Conservation (phyloP, 768 basidiomycete genomes). For the Russula emetica region DNA sequence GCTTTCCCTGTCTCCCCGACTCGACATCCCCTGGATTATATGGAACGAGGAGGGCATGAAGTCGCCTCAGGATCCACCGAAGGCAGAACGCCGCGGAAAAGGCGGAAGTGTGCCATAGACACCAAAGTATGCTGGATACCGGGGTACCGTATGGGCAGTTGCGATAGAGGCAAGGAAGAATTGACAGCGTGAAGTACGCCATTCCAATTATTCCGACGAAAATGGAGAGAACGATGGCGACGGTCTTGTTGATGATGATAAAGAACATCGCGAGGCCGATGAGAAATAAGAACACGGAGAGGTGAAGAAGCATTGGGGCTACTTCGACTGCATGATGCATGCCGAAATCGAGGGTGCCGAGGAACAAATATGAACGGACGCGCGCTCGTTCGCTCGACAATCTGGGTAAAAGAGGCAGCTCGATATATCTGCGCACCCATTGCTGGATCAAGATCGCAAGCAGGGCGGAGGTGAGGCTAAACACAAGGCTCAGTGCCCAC, state of each 20-base stretch:
- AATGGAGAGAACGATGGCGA: conserved; percentile 17
- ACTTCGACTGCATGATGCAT: conserved; percentile 40
- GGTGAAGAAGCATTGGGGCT: conserved; percentile 46
- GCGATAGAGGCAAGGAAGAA: conserved; percentile 22
- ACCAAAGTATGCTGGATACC: conserved; percentile 10
- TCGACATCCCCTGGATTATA: conserved; percentile 4
- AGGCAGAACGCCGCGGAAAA: neutral
- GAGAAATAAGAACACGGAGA: conserved; percentile 48
- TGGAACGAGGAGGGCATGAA: conserved; percentile 15
- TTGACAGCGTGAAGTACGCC: conserved; percentile 23
- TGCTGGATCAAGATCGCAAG: conserved; percentile 19
- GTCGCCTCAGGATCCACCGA: conserved; percentile 3
- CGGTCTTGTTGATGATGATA: conserved; percentile 29
- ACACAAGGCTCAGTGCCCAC: conserved; percentile 24
- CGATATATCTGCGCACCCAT: conserved; percentile 23
- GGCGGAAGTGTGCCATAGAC: conserved; percentile 4
- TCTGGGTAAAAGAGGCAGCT: conserved; percentile 31
- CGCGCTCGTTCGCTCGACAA: conserved; percentile 37
- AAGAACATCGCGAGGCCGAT: conserved; percentile 46
- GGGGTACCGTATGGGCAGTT: conserved; percentile 29
- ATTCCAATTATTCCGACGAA: conserved; percentile 12
- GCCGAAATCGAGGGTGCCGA: conserved; percentile 39
- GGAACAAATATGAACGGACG: conserved; percentile 37
- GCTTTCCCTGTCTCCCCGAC: neutral
- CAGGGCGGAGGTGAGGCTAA: conserved; percentile 23